Base-by-base conservation (phyloP, 192 early-diverging fungal genomes). In the Podila verticillata region DNA sequence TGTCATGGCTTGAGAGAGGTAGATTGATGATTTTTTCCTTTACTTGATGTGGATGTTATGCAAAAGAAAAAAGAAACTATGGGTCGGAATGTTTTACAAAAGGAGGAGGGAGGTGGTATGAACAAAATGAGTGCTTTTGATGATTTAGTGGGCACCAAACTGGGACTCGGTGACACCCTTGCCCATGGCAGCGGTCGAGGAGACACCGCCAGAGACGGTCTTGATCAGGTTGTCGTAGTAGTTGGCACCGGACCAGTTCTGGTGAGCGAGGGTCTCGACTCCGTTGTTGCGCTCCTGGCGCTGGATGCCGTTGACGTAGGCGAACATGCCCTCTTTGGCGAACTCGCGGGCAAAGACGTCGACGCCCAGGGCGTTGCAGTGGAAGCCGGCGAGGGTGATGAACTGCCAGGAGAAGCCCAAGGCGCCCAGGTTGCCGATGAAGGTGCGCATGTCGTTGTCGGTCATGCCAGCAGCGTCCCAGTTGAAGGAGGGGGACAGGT, bases 381-480 rank as follows among this genome's bases (percentile, higher is more conserved):
- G 96, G 88, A 97, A 93, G 82, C 97, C 97, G 74, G 92, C 96
- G 31, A 99, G 87, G 20, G 97, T 99, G 74, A 97, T 98, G 82
- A 99, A 99, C 85, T 99, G 96, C 96, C 96, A 99, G 39, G 88
- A 89, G 86, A 98, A 98, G n/a, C 97, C 96, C 10, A 97, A 88
- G 80, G 89, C 89, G 66, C 94, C 96, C 29, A 99, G 87, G 65
- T 95, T 90, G 22, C 82, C 81, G 59, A 97, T 91, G 81, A 94
- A 99, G 66, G 82, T 82, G 48, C 90, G 85, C 88, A 99, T 97
- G 81, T 97, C 92, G 39, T 91, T 84, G 83, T 99, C 97, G 36
- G 84, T 91, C 92, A 97, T 92, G 49, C 96, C 96, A 24, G 97
- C 96, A 15, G 96, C 95, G 78, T 96, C 95, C 96, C 96, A 99